Evolutionary conservation across 129 eudicot genomes (phyloP).

Genomic region (Arctium minus): DNA sequence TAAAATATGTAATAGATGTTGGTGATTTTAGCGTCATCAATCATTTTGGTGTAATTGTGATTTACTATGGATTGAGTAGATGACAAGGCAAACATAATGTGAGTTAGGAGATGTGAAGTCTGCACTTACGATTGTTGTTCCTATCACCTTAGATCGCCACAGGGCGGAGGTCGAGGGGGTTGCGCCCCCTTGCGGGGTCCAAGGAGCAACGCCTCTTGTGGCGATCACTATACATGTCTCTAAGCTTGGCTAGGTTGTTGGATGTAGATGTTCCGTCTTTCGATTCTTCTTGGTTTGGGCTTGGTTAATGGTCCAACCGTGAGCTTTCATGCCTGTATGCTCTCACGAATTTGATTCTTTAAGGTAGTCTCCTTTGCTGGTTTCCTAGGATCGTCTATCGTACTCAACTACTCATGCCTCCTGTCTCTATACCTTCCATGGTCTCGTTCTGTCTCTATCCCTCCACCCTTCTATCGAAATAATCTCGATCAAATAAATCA

Average conservation of each 20-base stretch:
- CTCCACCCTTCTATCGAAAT: slow-evolving; percentile 42
- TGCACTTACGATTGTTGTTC: too few species aligned
- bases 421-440: slow-evolving; percentile 31
- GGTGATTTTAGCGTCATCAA: too few species aligned
- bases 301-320: slow-evolving; percentile 3
- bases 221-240: slow-evolving; percentile 71
- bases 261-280: slow-evolving; percentile 55
- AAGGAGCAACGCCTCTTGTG: too few species aligned
- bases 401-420: slow-evolving; percentile 49
- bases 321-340: slow-evolving; percentile 23
- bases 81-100: too few species aligned
- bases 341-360: slow-evolving; percentile 51
- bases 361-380: slow-evolving; percentile 41
- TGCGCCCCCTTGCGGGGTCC: too few species aligned
- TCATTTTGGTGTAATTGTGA: too few species aligned
- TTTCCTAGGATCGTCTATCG: slow-evolving; percentile 40
- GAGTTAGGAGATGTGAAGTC: too few species aligned
- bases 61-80: too few species aligned
- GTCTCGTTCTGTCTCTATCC: slow-evolving; percentile 13
- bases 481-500: slow-evolving; percentile 60
- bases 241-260: slow-evolving; percentile 85
- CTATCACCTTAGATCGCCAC: too few species aligned
- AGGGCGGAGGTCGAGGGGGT: too few species aligned
- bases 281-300: slow-evolving; percentile 38
- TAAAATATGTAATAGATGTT: too few species aligned